Conservation (phyloP, 352 stramenopile species). For the Peronospora tabacina region DNA sequence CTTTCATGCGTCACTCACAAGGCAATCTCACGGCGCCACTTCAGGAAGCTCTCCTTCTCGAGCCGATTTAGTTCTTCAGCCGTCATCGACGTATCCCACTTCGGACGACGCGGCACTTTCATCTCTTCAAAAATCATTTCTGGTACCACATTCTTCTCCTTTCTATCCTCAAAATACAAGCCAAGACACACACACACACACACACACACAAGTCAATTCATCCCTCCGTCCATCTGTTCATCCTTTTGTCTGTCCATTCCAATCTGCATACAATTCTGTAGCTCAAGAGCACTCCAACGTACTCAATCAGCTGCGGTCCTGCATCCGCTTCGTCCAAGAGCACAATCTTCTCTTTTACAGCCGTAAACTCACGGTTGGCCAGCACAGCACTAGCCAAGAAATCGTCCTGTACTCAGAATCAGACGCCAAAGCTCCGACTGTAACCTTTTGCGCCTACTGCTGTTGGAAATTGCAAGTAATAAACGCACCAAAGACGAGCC, state of each 20-base stretch:
- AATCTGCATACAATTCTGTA: background rate
- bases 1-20: constrained; percentile 33
- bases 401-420: constrained; percentile 57
- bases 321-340: constrained; percentile 57
- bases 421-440: background rate
- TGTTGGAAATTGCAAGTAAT: background rate
- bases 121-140: constrained; percentile 92
- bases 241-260: too few species aligned
- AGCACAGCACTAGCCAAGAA: constrained; percentile 90
- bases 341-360: constrained; percentile 84
- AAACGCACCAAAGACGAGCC: constrained; percentile 64
- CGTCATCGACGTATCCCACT: constrained; percentile 93
- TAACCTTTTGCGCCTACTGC: background rate
- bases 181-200: too few species aligned
- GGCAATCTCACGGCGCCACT: constrained; percentile 96
- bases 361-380: constrained; percentile 88
- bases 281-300: constrained; percentile 13
- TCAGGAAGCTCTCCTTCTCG: constrained; percentile 97
- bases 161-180: constrained; percentile 23
- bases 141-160: constrained; percentile 43
- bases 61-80: constrained; percentile 90
- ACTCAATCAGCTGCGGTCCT: constrained; percentile 60
- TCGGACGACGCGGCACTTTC: constrained; percentile 92
- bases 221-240: too few species aligned
- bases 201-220: background rate